Percentiles rank a stretch among this genome's conserved stretches.
Evolutionary conservation across 2,329 filamentous ascomycete genomes (phyloP).

Genomic region (Madurella fahalii): DNA sequence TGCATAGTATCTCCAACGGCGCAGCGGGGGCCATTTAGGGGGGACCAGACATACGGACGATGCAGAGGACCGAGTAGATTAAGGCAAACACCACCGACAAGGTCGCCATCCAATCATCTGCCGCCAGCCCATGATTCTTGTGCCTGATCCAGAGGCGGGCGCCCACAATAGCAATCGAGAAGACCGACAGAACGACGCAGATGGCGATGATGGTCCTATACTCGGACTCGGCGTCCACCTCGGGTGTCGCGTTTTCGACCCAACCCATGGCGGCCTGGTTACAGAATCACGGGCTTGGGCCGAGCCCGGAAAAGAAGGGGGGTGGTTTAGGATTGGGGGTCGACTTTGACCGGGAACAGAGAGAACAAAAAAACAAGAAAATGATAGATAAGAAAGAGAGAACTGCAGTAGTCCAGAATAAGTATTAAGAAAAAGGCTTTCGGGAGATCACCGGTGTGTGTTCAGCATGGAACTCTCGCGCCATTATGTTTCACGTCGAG

Average conservation of each 20-base stretch:
- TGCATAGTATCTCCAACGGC: background rate
- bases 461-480: too few species aligned
- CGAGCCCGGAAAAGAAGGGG: background rate
- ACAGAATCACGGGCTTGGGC: background rate
- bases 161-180: slow-evolving; percentile 41
- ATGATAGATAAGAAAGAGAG: background rate
- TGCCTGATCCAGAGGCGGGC: slow-evolving; percentile 41
- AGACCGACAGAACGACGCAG: slow-evolving; percentile 40
- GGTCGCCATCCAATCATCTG: slow-evolving; percentile 44
- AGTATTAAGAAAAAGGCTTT: background rate
- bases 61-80: slow-evolving; percentile 47
- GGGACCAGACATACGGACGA: slow-evolving; percentile 39
- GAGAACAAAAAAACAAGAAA: background rate
- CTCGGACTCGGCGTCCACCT: slow-evolving; percentile 44
- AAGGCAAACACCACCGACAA: slow-evolving; percentile 44
- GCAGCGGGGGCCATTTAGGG: background rate
- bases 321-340: background rate
- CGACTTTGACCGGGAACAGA: background rate
- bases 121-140: slow-evolving; percentile 40
- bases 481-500: background rate
- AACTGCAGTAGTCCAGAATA: background rate
- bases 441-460: background rate
- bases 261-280: slow-evolving; percentile 40
- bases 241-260: slow-evolving; percentile 47
- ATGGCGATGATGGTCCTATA: slow-evolving; percentile 48